Conservation (phyloP, 169 alveolate species). For the Cryptosporidium parvum region DNA sequence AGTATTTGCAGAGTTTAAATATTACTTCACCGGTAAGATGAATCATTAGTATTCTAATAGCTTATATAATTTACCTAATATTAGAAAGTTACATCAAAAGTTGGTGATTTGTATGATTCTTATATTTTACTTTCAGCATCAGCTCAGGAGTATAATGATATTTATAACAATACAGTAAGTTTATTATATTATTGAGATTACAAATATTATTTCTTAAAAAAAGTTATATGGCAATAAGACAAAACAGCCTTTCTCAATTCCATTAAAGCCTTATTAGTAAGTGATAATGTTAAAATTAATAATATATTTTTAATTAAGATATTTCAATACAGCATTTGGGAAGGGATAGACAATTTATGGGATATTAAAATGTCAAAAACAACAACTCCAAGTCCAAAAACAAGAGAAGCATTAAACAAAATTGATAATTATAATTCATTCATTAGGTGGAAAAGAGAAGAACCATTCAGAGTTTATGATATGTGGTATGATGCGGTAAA, state of each 20-base stretch:
- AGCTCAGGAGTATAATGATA: slow-evolving; percentile 41
- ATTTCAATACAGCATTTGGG: slow-evolving; percentile 47
- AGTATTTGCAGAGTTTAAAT: slow-evolving; percentile 41
- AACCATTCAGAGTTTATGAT: slow-evolving; percentile 60
- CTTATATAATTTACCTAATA: not conserved
- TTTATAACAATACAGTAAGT: not conserved
- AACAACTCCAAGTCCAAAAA: slow-evolving; percentile 59
- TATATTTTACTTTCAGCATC: slow-evolving; percentile 68
- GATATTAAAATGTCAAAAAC: slow-evolving; percentile 46
- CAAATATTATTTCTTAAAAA: not conserved
- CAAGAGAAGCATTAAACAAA: slow-evolving; percentile 33
- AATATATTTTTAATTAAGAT: not conserved
- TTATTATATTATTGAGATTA: not conserved
- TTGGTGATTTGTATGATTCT: slow-evolving; percentile 58
- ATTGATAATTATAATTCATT: slow-evolving; percentile 42
- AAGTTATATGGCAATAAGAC: not conserved
- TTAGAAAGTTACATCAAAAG: slow-evolving; percentile 41
- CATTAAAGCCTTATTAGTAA: slow-evolving; percentile 71
- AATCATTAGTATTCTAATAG: not conserved
- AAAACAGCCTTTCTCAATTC: slow-evolving; percentile 48
- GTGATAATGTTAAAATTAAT: slow-evolving; percentile 1
- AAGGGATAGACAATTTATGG: slow-evolving; percentile 64
- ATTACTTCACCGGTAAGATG: slow-evolving; percentile 70
- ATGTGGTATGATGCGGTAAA: slow-evolving; percentile 61
- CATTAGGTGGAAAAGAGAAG: slow-evolving; percentile 62